phyloP scores from a whole-genome alignment of 805 yeast species.

The Candida ulmi region DNA sequence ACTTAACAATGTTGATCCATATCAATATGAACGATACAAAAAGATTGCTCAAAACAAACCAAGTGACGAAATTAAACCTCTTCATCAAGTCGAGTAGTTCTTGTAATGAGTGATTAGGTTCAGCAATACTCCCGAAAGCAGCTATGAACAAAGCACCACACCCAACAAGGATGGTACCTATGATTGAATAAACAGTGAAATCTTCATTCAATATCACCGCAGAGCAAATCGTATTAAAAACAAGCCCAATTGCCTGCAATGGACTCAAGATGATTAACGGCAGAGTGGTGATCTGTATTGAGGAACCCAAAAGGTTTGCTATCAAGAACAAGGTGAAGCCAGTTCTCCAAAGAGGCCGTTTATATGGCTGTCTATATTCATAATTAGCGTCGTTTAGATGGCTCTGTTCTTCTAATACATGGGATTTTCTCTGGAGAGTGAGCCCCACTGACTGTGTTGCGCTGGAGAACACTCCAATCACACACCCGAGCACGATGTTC shows the following conservation, averaged over 20 bases:
- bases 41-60: constrained; percentile 42
- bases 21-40: constrained; percentile 24
- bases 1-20: constrained; percentile 23
- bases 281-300: constrained; percentile 76
- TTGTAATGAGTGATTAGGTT: constrained; percentile 45
- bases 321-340: constrained; percentile 68
- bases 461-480: constrained; percentile 68
- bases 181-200: constrained; percentile 49
- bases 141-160: constrained; percentile 78
- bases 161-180: constrained; percentile 65
- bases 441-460: constrained; percentile 79
- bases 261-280: constrained; percentile 81
- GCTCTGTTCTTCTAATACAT: constrained; percentile 37
- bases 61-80: constrained; percentile 45
- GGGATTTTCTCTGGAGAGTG: constrained; percentile 76
- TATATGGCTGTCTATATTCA: constrained; percentile 29
- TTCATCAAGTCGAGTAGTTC: constrained; percentile 38
- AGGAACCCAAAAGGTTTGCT: constrained; percentile 74
- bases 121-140: constrained; percentile 55
- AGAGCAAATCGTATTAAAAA: constrained; percentile 76
- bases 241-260: constrained; percentile 81
- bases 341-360: constrained; percentile 61
- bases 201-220: constrained; percentile 60
- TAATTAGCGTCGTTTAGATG: constrained; percentile 15
- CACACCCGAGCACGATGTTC: constrained; percentile 49